Evolutionary conservation across 139 green algal genomes (phyloP).

Genomic region (Dunaliella sp.): DNA sequence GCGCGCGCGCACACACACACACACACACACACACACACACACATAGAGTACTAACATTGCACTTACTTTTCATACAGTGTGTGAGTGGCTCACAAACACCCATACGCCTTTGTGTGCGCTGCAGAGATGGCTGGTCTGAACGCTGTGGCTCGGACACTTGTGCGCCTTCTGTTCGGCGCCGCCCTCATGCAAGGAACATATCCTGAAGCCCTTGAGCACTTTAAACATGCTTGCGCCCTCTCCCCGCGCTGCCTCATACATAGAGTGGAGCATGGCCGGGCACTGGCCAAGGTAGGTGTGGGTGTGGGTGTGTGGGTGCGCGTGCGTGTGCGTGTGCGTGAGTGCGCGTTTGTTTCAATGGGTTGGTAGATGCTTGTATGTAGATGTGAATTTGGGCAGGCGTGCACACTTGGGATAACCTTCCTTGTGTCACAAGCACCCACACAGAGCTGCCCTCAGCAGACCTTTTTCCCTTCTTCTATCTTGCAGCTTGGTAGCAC

Average conservation of each 20-base stretch:
- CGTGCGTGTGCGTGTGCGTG: background rate
- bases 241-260: conserved; percentile 18
- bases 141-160: conserved; percentile 11
- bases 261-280: conserved; percentile 22
- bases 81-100: too few relatives aligned
- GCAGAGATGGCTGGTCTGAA: conserved; percentile 27
- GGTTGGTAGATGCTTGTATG: background rate
- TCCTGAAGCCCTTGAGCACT: conserved; percentile 4
- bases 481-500: background rate
- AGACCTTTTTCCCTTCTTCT: background rate
- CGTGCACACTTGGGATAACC: background rate
- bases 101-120: too few relatives aligned
- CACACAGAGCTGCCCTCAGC: too few relatives aligned
- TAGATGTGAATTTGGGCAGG: background rate
- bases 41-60: too few relatives aligned
- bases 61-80: too few relatives aligned
- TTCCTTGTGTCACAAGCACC: background rate
- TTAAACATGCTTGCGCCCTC: conserved; percentile 7
- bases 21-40: too few relatives aligned
- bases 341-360: background rate
- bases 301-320: background rate
- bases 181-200: conserved; percentile 27
- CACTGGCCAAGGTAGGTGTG: conserved; percentile 22
- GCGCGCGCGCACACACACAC: too few relatives aligned
- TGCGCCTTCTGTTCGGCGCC: conserved; percentile 23